phyloP scores from a whole-genome alignment of 768 basidiomycete genomes.

The Tulasnella sp. region DNA sequence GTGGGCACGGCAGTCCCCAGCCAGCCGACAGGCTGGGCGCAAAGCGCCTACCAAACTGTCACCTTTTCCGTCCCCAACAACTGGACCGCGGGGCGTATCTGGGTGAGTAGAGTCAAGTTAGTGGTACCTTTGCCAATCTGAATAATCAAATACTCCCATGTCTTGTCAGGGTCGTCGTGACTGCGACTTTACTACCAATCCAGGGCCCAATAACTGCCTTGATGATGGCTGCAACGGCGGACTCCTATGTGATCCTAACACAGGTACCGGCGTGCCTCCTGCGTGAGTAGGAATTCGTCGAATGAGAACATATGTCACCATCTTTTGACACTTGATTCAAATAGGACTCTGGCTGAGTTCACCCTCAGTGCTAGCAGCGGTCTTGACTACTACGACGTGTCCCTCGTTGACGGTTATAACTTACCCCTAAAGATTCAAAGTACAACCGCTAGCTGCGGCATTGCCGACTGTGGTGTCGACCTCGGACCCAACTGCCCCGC shows the following conservation, averaged over 20 bases:
- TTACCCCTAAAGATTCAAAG: slow-evolving; percentile 18
- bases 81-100: slow-evolving; percentile 56
- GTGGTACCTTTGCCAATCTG: background rate
- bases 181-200: slow-evolving; percentile 31
- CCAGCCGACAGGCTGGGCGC: slow-evolving; percentile 20
- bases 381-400: slow-evolving; percentile 17
- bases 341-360: slow-evolving; percentile 18
- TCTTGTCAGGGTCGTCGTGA: slow-evolving; percentile 30
- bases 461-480: slow-evolving; percentile 5
- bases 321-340: background rate
- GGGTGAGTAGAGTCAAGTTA: slow-evolving; percentile 32
- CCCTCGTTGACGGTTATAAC: slow-evolving; percentile 21
- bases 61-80: slow-evolving; percentile 47
- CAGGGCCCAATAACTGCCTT: slow-evolving; percentile 29
- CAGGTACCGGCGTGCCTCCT: slow-evolving; percentile 29
- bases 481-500: slow-evolving; percentile 3
- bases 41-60: slow-evolving; percentile 27
- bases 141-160: background rate
- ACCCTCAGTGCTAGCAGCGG: slow-evolving; percentile 16
- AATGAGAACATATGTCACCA: background rate
- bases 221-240: slow-evolving; percentile 31
- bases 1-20: slow-evolving; percentile 38
- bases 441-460: background rate
- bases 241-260: slow-evolving; percentile 29
- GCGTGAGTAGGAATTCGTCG: background rate